phyloP scores from a whole-genome alignment of 257 asterid species.

The Salvia splendens region DNA sequence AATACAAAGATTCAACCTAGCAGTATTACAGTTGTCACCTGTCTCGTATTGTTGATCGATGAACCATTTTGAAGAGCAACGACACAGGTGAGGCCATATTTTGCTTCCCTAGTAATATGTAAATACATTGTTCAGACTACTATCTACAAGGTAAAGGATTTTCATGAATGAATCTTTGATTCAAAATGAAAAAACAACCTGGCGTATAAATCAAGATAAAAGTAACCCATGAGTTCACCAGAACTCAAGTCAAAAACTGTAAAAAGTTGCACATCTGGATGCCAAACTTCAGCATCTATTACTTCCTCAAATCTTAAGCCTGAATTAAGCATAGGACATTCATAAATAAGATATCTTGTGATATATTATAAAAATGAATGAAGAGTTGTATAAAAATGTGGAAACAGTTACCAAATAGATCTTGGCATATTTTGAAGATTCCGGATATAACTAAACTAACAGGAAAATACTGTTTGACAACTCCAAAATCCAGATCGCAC shows the following conservation, averaged over 20 bases:
- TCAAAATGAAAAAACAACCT: slow-evolving; percentile 47
- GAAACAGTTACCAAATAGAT: slow-evolving; percentile 71
- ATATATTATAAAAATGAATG: slow-evolving; percentile 1
- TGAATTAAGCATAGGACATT: slow-evolving; percentile 34
- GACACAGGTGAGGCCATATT: slow-evolving; percentile 88
- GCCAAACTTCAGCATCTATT: slow-evolving; percentile 76
- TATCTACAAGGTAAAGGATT: slow-evolving; percentile 21
- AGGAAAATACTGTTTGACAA: slow-evolving; percentile 82
- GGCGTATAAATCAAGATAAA: slow-evolving; percentile 79
- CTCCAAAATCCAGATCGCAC: slow-evolving; percentile 73
- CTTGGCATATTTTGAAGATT: slow-evolving; percentile 90
- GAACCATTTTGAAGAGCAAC: slow-evolving; percentile 89
- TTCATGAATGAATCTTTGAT: not conserved
- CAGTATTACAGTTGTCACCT: slow-evolving; percentile 45
- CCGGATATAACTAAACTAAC: slow-evolving; percentile 81
- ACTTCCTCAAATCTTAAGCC: slow-evolving; percentile 84
- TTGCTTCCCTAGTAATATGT: slow-evolving; percentile 69
- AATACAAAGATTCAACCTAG: no score
- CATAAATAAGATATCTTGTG: slow-evolving; percentile 24
- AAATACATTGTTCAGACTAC: slow-evolving; percentile 29
- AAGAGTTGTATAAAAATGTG: slow-evolving; percentile 15
- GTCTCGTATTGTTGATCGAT: slow-evolving; percentile 47
- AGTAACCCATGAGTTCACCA: slow-evolving; percentile 77
- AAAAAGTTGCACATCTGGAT: slow-evolving; percentile 77
- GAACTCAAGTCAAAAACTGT: slow-evolving; percentile 80